Conservation (phyloP, 2,329 filamentous ascomycete species). For the Trichoderma sp. region DNA sequence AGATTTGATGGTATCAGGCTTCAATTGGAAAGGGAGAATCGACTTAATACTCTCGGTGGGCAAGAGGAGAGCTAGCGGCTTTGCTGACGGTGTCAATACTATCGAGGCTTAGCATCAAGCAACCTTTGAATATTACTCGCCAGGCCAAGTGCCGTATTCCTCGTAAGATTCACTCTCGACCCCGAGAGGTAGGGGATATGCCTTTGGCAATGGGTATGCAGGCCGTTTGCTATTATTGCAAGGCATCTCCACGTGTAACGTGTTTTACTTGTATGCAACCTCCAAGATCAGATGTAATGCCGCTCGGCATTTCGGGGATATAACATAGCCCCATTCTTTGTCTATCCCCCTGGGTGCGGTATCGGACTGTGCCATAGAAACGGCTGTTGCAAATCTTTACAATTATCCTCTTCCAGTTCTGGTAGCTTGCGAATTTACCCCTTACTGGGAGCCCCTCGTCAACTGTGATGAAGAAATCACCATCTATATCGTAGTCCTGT, state of each 20-base stretch:
- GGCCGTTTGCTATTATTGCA: neutral
- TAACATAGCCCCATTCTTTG: neutral
- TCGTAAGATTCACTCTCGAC: neutral
- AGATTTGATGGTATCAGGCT: neutral
- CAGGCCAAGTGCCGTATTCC: neutral
- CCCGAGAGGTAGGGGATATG: neutral
- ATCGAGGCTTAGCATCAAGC: neutral
- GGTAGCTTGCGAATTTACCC: too few relatives aligned
- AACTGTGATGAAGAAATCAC: too few relatives aligned
- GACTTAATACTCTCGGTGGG: neutral
- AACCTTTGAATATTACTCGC: neutral
- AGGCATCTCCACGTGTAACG: neutral
- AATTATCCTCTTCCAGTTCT: neutral
- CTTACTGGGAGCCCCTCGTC: too few relatives aligned
- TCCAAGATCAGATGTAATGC: neutral
- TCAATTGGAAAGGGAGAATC: neutral
- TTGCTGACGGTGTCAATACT: neutral
- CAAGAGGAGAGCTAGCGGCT: neutral
- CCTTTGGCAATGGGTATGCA: neutral
- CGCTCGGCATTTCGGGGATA: neutral
- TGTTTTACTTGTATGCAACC: neutral
- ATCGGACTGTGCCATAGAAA: neutral
- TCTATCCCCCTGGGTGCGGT: neutral
- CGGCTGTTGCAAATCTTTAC: neutral
- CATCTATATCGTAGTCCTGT: too few relatives aligned